Percentiles rank a stretch among this genome's conserved stretches.
phyloP scores from a whole-genome alignment of 2,329 filamentous ascomycete genomes.

The Anthostomella pinea region DNA sequence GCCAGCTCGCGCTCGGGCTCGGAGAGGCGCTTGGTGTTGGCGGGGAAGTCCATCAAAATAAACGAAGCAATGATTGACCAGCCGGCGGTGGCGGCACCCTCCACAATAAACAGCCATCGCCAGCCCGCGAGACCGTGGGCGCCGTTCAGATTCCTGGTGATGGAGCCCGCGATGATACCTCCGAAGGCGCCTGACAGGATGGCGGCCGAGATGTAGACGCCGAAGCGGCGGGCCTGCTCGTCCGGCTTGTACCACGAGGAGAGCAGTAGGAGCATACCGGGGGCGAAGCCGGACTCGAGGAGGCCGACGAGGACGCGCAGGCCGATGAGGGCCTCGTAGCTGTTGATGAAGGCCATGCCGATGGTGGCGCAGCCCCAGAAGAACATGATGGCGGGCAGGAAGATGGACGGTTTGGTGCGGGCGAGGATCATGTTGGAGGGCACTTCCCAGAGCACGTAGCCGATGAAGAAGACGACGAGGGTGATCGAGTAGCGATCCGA shows the following conservation, averaged over 20 bases:
- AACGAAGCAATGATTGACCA: conserved; percentile 55
- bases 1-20: conserved; percentile 60
- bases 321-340: conserved; percentile 26
- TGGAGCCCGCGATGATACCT: conserved; percentile 8
- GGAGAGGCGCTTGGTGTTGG: conserved; percentile 56
- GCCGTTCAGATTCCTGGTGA: conserved; percentile 9
- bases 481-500: conserved; percentile 58
- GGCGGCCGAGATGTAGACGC: conserved; percentile 70
- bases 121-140: conserved; percentile 8
- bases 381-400: conserved; percentile 65
- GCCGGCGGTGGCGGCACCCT: conserved; percentile 11
- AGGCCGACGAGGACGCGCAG: conserved; percentile 51
- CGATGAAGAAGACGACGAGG: conserved; percentile 64
- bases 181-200: conserved; percentile 42
- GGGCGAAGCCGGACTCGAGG: conserved; percentile 58
- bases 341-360: conserved; percentile 29
- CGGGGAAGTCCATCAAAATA: conserved; percentile 68
- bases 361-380: conserved; percentile 35
- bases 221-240: conserved; percentile 37
- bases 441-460: conserved; percentile 63
- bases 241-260: conserved; percentile 35
- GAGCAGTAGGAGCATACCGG: conserved; percentile 58
- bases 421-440: conserved; percentile 66
- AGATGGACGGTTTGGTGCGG: conserved; percentile 58
- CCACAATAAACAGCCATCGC: conserved; percentile 16